Evolutionary conservation across 1,284 basidiomycete genomes (phyloP), one percentile per base, ranked within the genome.

Genomic region (Coniferiporia weirii): DNA sequence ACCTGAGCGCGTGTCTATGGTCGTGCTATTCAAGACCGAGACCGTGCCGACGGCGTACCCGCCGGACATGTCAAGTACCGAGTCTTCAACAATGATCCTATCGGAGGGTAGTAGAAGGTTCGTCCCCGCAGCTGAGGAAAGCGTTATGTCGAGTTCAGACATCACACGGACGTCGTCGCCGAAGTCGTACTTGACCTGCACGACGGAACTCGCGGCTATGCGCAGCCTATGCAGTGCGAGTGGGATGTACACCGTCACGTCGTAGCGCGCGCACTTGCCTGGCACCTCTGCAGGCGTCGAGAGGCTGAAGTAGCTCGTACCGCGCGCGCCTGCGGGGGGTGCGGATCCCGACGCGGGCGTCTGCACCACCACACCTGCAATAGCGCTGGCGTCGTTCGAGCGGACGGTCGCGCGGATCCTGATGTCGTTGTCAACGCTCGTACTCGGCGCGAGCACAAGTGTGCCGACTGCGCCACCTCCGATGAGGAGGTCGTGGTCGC

Each of bases 1-100:
- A 15, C 81, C 80, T 38, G 75, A 73, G 68, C 79, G 77, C 1
- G 81, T 83, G 13, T 66, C 69, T 61, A 85, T 70, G 15, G 65
- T 66, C 3, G 79, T 75, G 59, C 67, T 69, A 36, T 77, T 71
- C 22, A 73, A 71, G 62, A 83, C 68, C 15, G 78, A 70, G 46
- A 78, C 74, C 53, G 80, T 77, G 20, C 83, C 83, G n/a, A 81
- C 79, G 56, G 84, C 75, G 77, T 80, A 84, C n/a, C 82, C 83
- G 50, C 76, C 71, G 63, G 67, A 74, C 5, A 81, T 69, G 63
- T 80, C 76, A 32, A 83, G 67, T n/a, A 65, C 57, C 58, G 79
- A 62, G n/a, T 69, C 62, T 20, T 73, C 69, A 2, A 78, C 72
- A 22, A 69, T 71, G 54, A 84, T 63, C 59, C 72, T 68, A 54